Evolutionary conservation across 441 rosid genomes (phyloP).

Genomic region (Erodium trifolium): DNA sequence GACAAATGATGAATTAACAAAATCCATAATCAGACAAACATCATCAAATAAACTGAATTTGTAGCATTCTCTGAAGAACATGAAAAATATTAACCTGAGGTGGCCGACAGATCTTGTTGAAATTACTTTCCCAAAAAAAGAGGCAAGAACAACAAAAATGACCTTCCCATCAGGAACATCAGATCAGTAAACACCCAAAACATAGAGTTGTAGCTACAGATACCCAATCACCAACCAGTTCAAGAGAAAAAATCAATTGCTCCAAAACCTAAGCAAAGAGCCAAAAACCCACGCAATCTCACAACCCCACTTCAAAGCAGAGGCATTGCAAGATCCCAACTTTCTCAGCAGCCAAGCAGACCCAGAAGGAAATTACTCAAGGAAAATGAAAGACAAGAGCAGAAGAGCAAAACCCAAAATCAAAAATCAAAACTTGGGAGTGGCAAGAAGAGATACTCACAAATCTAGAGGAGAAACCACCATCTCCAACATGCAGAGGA

Average conservation of each 20-base stretch:
- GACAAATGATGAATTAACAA: slow-evolving; percentile 1
- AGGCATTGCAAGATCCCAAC: slow-evolving; percentile 8
- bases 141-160: neutral
- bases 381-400: neutral
- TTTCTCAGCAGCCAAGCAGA: slow-evolving; percentile 15
- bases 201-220: neutral
- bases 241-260: neutral
- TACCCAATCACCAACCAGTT: neutral
- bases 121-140: neutral
- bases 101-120: neutral
- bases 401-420: neutral
- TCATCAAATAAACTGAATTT: neutral
- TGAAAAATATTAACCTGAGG: neutral
- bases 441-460: slow-evolving; percentile 23
- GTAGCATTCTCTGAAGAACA: neutral
- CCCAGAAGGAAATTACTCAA: neutral
- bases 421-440: neutral
- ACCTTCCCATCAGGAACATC: neutral
- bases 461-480: slow-evolving; percentile 18
- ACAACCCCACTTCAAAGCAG: slow-evolving; percentile 4
- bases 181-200: neutral
- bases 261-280: neutral
- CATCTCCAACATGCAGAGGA: neutral
- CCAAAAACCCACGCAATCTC: neutral
- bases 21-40: neutral